phyloP scores from a whole-genome alignment of 139 green algal species.

The Asterochloris sp. region DNA sequence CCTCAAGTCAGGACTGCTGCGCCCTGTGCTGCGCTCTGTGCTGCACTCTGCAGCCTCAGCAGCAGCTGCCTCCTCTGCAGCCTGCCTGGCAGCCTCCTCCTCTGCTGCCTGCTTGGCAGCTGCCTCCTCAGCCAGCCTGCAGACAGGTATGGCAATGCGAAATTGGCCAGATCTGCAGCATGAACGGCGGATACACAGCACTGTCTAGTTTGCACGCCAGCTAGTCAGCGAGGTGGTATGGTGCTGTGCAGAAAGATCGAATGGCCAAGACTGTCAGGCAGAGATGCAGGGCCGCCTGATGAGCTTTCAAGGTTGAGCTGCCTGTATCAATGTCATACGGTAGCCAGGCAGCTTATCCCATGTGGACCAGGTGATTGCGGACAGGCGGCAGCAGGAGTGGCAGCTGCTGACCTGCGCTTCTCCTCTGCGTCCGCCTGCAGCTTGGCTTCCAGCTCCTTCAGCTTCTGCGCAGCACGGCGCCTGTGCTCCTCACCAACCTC shows the following conservation, averaged over 20 bases:
- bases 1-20: background rate
- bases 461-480: constrained; percentile 22
- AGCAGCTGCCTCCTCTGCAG: constrained; percentile 11
- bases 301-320: too few relatives aligned
- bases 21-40: background rate
- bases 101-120: constrained; percentile 3
- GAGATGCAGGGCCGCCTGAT: too few relatives aligned
- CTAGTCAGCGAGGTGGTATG: too few relatives aligned
- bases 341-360: too few relatives aligned
- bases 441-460: constrained; percentile 18
- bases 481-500: constrained; percentile 23
- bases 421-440: background rate
- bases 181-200: too few relatives aligned
- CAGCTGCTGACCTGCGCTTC: background rate
- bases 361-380: too few relatives aligned
- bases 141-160: background rate
- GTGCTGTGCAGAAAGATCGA: too few relatives aligned
- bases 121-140: background rate
- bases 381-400: background rate
- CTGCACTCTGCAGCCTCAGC: background rate
- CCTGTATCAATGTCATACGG: too few relatives aligned
- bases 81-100: constrained; percentile 3
- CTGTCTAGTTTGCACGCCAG: too few relatives aligned
- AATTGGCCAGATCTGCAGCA: background rate
- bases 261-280: too few relatives aligned